phyloP scores from a whole-genome alignment of 2,329 filamentous ascomycete genomes.

The Exophiala sp. region DNA sequence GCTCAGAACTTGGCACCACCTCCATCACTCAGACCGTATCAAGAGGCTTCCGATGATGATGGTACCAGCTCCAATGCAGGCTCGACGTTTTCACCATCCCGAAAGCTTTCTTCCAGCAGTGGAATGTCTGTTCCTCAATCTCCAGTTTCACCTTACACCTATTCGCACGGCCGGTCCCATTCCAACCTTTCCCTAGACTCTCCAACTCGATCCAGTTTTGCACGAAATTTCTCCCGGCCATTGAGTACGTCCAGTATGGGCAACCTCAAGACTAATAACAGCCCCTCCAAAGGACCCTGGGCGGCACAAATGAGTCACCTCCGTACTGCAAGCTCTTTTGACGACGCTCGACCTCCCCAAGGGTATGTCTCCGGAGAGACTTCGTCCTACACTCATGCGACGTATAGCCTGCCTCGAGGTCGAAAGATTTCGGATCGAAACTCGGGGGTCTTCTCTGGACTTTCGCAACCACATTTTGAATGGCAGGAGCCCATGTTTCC shows the following conservation, averaged over 20 bases:
- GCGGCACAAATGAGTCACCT: constrained; percentile 17
- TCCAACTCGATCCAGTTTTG: constrained; percentile 25
- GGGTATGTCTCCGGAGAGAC: constrained; percentile 35
- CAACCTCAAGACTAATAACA: constrained; percentile 19
- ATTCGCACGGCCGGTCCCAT: constrained; percentile 66
- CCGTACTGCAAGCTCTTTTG: constrained; percentile 23
- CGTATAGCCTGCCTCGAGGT: constrained; percentile 75
- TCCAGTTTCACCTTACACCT: constrained; percentile 57
- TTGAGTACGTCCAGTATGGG: constrained; percentile 59
- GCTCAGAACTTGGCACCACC: constrained; percentile 21
- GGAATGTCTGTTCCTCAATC: constrained; percentile 55
- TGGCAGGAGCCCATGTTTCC: constrained; percentile 56
- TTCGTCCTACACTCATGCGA: constrained; percentile 79
- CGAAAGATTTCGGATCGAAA: constrained; percentile 64
- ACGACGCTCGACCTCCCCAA: constrained; percentile 22
- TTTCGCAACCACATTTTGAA: constrained; percentile 51
- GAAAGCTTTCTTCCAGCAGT: constrained; percentile 72
- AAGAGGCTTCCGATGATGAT: constrained; percentile 67
- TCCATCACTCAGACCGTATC: constrained; percentile 39
- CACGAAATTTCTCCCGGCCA: constrained; percentile 83
- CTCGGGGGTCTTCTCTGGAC: constrained; percentile 54
- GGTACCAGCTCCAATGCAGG: constrained; percentile 53
- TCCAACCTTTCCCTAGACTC: constrained; percentile 81
- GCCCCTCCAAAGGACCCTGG: constrained; percentile 21
- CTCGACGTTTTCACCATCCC: constrained; percentile 60